Percentiles rank a stretch among this genome's conserved stretches.
phyloP scores from a whole-genome alignment of 164 flowering plant genomes.

The Liquidambar formosana region DNA sequence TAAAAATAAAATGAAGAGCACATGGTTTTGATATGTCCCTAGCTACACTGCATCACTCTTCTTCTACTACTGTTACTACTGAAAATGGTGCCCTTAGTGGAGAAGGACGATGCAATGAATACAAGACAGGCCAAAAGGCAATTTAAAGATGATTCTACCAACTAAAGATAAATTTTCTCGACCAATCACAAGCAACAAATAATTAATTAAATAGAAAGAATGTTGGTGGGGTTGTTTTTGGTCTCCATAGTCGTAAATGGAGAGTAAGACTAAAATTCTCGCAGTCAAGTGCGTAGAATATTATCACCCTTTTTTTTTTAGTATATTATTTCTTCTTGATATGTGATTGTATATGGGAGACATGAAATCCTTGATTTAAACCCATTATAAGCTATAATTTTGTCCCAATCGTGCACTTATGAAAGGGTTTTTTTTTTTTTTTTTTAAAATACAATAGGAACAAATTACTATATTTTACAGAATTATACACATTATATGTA shows the following conservation, averaged over 20 bases:
- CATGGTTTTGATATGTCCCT: neutral
- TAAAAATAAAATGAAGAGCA: neutral
- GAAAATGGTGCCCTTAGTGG: neutral
- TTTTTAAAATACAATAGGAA: too few relatives aligned
- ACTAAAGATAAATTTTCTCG: neutral
- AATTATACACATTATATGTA: too few relatives aligned
- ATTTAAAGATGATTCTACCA: neutral
- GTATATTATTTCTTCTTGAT: too few relatives aligned
- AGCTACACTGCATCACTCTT: neutral
- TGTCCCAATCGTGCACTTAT: too few relatives aligned
- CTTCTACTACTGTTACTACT: neutral
- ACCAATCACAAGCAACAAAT: neutral
- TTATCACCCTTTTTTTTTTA: too few relatives aligned
- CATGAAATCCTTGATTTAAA: too few relatives aligned
- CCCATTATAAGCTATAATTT: too few relatives aligned
- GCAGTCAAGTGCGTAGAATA: too few relatives aligned
- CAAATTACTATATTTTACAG: too few relatives aligned
- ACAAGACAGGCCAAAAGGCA: neutral
- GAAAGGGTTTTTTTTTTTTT: too few relatives aligned
- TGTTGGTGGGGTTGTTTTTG: neutral
- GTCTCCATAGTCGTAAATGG: neutral
- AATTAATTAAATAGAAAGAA: neutral
- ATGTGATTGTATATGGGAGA: too few relatives aligned
- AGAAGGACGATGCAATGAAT: neutral
- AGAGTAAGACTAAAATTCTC: too few relatives aligned